A percentile compares a stretch with the other conserved stretches of the same genome.
These are phyloP conservation scores for Silene noctiflora DNA, from an alignment of 179 eudicot species.

Conservation along the genomic window DNA sequence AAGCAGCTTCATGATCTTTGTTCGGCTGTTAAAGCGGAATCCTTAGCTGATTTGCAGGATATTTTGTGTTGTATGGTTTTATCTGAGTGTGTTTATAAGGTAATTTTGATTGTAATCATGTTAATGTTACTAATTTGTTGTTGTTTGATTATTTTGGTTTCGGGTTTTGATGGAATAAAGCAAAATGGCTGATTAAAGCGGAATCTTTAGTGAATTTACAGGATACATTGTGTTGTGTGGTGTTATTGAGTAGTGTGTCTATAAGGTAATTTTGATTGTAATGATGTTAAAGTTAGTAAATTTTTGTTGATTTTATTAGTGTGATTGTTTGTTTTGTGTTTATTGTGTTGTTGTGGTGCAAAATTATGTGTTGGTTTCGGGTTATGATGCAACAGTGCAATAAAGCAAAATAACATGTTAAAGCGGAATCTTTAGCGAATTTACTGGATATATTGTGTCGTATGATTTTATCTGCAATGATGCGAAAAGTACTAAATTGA, in stretches of 20 bases:
- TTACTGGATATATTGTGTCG: no score
- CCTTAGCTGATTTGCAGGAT: constrained; percentile 87
- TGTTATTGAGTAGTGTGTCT: constrained; percentile 86
- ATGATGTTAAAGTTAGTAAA: background rate
- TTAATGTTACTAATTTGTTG: background rate
- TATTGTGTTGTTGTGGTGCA: background rate
- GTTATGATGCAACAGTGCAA: no score
- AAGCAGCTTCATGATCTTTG: constrained; percentile 68
- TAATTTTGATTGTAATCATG: constrained; percentile 6
- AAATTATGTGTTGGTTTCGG: background rate
- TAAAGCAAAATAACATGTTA: no score
- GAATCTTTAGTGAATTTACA: constrained; percentile 84
- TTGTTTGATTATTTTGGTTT: background rate
- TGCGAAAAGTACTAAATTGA: no score
- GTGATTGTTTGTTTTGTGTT: background rate
- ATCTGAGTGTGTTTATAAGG: constrained; percentile 97
- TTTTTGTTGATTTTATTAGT: background rate
- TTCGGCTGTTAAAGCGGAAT: constrained; percentile 67
- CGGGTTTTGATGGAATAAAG: no score
- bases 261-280: constrained; percentile 49
- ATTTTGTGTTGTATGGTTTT: constrained; percentile 93
- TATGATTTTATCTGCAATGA: no score
- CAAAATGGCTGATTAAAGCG: constrained; percentile 42
- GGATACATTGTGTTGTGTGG: constrained; percentile 93
- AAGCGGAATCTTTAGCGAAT: no score